Percentiles rank a stretch among this genome's conserved stretches.
Conservation (phyloP, 2,329 filamentous ascomycete genomes). For the Aureobasidium sp. region DNA sequence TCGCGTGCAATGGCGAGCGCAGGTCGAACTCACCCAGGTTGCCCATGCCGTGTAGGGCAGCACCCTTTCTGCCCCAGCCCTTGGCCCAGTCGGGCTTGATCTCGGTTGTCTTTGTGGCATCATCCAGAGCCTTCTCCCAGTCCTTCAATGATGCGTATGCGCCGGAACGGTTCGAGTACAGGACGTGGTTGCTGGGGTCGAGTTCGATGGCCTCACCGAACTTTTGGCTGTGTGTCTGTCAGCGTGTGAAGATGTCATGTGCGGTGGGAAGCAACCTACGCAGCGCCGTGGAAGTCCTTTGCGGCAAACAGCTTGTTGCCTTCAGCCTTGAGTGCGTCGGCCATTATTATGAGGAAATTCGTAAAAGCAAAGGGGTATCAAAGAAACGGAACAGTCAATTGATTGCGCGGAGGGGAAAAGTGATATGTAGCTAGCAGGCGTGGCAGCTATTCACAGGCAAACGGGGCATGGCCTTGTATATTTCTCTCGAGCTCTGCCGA, state of each 20-base stretch:
- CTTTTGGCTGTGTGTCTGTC: constrained; percentile 60
- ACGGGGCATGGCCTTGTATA: background rate
- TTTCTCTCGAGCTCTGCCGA: constrained; percentile 1
- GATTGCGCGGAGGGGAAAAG: background rate
- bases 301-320: constrained; percentile 98
- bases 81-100: constrained; percentile 98
- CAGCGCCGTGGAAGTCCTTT: constrained; percentile 92
- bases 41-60: constrained; percentile 79
- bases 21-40: constrained; percentile 56
- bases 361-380: constrained; percentile 12
- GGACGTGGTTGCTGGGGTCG: constrained; percentile 85
- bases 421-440: background rate
- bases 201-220: constrained; percentile 89
- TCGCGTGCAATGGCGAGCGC: background rate
- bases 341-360: constrained; percentile 35
- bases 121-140: constrained; percentile 74
- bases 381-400: constrained; percentile 8
- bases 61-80: constrained; percentile 89
- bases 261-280: constrained; percentile 56
- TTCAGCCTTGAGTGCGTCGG: constrained; percentile 84
- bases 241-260: constrained; percentile 17
- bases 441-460: background rate
- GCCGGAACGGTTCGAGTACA: constrained; percentile 94
- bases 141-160: constrained; percentile 83
- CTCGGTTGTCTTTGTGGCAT: constrained; percentile 88